Conservation (phyloP, 148 eudicot species). For the Cornus controversa region DNA sequence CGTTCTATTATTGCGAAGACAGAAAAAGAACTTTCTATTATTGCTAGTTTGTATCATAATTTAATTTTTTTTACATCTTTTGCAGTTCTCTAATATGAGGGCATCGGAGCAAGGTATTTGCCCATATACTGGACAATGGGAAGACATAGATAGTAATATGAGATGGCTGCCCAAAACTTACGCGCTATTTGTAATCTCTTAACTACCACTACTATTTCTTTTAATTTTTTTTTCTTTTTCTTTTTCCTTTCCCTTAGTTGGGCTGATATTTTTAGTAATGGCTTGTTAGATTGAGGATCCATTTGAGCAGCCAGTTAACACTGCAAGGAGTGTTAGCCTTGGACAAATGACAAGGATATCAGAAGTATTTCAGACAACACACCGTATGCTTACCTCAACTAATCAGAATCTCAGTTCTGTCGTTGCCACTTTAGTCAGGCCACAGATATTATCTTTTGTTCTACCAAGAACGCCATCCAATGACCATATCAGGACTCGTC, state of each 20-base stretch:
- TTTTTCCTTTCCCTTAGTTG: not conserved
- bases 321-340: slow-evolving; percentile 56
- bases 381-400: slow-evolving; percentile 30
- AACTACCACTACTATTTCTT: not conserved
- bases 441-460: slow-evolving; percentile 26
- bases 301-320: slow-evolving; percentile 67
- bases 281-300: slow-evolving; percentile 70
- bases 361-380: slow-evolving; percentile 42
- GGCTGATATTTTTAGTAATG: not conserved
- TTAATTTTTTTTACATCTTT: not conserved
- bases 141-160: slow-evolving; percentile 59
- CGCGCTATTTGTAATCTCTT: slow-evolving; percentile 66
- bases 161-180: slow-evolving; percentile 89
- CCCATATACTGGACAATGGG: slow-evolving; percentile 67
- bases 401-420: slow-evolving; percentile 30
- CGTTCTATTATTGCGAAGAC: no score
- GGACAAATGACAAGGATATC: slow-evolving; percentile 42
- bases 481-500: slow-evolving; percentile 11
- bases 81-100: slow-evolving; percentile 65
- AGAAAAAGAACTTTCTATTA: not conserved
- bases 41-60: not conserved
- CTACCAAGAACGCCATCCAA: slow-evolving; percentile 20
- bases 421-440: slow-evolving; percentile 36
- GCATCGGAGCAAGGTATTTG: slow-evolving; percentile 69
- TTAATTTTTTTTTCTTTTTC: not conserved